Base-by-base conservation (phyloP, 148 eudicot species). In the Nepenthes gracilis region DNA sequence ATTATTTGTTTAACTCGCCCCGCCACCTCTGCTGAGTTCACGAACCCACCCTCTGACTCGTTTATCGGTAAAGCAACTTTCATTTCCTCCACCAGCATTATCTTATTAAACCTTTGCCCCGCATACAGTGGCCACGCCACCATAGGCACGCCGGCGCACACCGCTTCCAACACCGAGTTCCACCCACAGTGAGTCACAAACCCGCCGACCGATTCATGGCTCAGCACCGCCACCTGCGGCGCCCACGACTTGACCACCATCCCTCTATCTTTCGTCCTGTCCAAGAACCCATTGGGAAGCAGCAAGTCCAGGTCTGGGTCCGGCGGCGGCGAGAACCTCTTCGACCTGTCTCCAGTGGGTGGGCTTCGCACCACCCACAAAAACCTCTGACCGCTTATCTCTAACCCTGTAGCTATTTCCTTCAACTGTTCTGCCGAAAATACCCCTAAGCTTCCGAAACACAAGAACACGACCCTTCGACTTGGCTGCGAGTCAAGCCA, bases 121-220 rank as follows among this genome's bases (percentile, higher is more conserved):
- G 82, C 80, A 14, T 81, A 78, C 6, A 81, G 48, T 2, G 81
- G 85, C 79, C 85, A 81, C 0, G 73, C 79, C 35, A 81, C 69
- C 66, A 81, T 62, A 1, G 84, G 80, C 45, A 75, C 76, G 5
- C 79, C 82, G 2, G 66, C 72, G 33, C 47, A 43, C 1, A 78
- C 61, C 0, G 74, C 76, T 63, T 78, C 82, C 34, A 78, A 36
- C 49, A 60, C 55, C 51, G 82, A 78, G 72, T 80, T 80, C 83
- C 83, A 79, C 6, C 83, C 87, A 38, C 87, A 85, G 36, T 81
- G 84, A n/a, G 78, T 74, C 74, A 81, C 82, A 35, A 85, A 85
- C 11, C 85, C 91, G 4, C 91, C 91, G 2, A 82, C 74, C 0
- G 90, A 66, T 8, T 59, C 72, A 43, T 79, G 90, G 12, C n/a